A percentile compares a stretch with the other conserved stretches of the same genome.
phyloP scores from a whole-genome alignment of 495 filamentous ascomycete genomes.

The Pseudevernia furfuracea region DNA sequence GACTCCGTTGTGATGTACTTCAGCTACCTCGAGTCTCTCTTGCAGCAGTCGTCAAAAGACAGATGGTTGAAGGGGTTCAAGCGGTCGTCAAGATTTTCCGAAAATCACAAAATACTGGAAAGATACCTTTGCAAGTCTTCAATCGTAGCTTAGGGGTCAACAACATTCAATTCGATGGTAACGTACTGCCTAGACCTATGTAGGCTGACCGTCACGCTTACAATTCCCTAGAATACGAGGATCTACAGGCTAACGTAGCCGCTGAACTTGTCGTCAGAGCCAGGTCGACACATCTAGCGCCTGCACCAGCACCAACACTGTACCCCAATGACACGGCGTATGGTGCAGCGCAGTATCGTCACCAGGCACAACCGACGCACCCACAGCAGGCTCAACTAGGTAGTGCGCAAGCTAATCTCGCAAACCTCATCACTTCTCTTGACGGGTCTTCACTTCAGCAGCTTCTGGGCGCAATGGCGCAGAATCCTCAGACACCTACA shows the following conservation, averaged over 20 bases:
- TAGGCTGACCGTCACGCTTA: conserved; percentile 17
- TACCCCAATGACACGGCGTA: conserved; percentile 41
- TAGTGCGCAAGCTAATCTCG: conserved; percentile 40
- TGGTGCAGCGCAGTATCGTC: conserved; percentile 36
- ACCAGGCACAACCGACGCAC: conserved; percentile 34
- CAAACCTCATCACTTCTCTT: conserved; percentile 52
- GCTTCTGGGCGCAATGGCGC: conserved; percentile 56
- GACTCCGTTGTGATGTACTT: conserved; percentile 67
- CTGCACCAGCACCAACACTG: conserved; percentile 36
- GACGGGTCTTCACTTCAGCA: conserved; percentile 67
- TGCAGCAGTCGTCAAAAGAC: conserved; percentile 68
- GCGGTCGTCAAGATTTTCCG: conserved; percentile 71
- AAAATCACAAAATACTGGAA: conserved; percentile 56
- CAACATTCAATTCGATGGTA: conserved; percentile 70
- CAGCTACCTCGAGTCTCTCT: conserved; percentile 72
- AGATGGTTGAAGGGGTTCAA: conserved; percentile 81
- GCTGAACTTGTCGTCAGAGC: conserved; percentile 73
- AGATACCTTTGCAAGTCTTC: conserved; percentile 76
- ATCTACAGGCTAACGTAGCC: conserved; percentile 66
- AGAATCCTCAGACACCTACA: conserved; percentile 25
- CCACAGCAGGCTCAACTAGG: conserved; percentile 31
- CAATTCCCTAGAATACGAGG: conserved; percentile 56
- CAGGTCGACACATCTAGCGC: conserved; percentile 50
- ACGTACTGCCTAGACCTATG: conserved; percentile 19
- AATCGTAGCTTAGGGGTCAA: conserved; percentile 63